Conservation (phyloP, 2,329 filamentous ascomycete species). For the Beauveria rudraprayagi region DNA sequence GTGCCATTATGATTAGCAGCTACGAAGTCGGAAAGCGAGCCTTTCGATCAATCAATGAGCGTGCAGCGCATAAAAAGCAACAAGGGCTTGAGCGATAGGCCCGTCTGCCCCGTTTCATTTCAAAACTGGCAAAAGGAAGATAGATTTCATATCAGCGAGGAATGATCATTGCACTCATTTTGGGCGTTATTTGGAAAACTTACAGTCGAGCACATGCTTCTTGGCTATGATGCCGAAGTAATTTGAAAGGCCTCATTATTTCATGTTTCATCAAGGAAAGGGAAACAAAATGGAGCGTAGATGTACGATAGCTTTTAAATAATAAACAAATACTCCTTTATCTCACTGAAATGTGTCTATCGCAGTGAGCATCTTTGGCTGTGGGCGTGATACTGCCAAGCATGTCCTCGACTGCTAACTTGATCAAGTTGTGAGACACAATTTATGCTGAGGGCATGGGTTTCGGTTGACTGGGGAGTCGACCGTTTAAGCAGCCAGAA, state of each 20-base stretch:
- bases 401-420: too few relatives aligned
- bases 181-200: conserved; percentile 3
- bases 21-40: conserved; percentile 94
- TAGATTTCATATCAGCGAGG: background rate
- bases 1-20: conserved; percentile 98
- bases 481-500: background rate
- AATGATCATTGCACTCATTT: background rate
- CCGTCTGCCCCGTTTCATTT: background rate
- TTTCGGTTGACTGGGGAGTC: background rate
- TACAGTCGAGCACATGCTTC: background rate
- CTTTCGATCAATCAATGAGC: conserved; percentile 66
- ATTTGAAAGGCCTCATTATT: background rate
- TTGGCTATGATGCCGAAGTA: background rate
- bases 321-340: background rate
- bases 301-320: conserved; percentile 3
- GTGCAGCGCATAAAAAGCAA: conserved; percentile 14
- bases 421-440: background rate
- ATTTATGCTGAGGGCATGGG: background rate
- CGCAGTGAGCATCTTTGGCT: background rate
- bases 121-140: background rate
- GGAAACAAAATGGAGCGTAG: background rate
- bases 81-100: background rate
- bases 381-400: too few relatives aligned
- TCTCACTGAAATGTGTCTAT: background rate
- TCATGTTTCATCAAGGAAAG: background rate